Evolutionary conservation across 768 basidiomycete species (phyloP), one percentile per base, ranked within the genome.

Genomic region (Tulasnella sp.): DNA sequence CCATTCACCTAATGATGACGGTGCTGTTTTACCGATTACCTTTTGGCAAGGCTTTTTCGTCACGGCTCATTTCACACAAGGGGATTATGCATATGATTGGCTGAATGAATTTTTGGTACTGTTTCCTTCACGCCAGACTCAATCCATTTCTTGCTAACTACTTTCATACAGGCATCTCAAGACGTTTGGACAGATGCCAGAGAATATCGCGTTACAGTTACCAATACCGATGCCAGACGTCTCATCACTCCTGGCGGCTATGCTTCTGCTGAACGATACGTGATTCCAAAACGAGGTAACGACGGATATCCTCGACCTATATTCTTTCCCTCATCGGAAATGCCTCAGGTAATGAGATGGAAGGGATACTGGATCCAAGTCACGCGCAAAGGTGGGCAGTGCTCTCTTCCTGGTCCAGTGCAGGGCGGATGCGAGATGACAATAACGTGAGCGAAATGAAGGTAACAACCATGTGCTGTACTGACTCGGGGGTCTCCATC

Each of bases 41-140:
- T n/a, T n/a, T n/a, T n/a, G n/a, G n/a, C n/a, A n/a, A n/a, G n/a
- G n/a, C n/a, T 51, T 51, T 31, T 51, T 51, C 40, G 49, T 51
- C 39, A 51, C 49, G n/a, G 49, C 49, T 19, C 49, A 51, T n/a
- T 51, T 51, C 40, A 15, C 40, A 8, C 49, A 51, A 31, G 49
- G 49, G 2, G 49, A 51, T 29, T 51, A 41, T 37, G 49, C 49
- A 19, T 51, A 43, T 42, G 49, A 51, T 32, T 51, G 49, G 49
- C 25, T 51, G 39, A 51, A 42, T 31, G 49, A 51, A 20, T 51
- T 51, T 31, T n/a, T 51, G 37, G 49, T 51, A 39, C n/a, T 16
- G 19, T 22, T 32, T 37, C 25, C 35, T n/a, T 37, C 33, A 48
- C 25, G 16, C 12, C 35, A 20, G 13, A 13, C 29, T 44, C 3